Evolutionary conservation across 1,139 yeast genomes (phyloP).

Genomic region (Kurtzmaniella natalensis): DNA sequence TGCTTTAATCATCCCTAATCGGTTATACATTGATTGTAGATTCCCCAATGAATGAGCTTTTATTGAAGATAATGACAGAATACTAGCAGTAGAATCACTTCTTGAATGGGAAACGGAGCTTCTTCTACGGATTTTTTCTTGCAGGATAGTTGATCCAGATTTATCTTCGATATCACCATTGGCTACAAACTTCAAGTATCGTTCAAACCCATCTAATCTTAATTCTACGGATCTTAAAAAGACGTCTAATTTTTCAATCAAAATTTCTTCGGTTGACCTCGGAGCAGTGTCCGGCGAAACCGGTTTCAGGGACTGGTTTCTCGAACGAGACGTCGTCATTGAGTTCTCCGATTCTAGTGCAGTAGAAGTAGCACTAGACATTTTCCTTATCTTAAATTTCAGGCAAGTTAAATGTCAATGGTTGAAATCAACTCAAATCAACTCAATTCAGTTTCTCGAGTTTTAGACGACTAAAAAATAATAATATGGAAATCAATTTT

Average conservation of each 20-base stretch:
- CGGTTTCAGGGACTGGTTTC: neutral
- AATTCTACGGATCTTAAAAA: slow-evolving; percentile 53
- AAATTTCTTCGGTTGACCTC: slow-evolving; percentile 39
- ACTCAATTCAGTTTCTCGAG: no score
- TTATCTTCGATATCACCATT: slow-evolving; percentile 15
- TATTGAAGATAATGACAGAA: slow-evolving; percentile 23
- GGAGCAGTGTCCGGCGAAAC: neutral
- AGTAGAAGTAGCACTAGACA: neutral
- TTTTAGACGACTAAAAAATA: no score
- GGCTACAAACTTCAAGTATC: slow-evolving; percentile 35
- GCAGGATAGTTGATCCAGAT: slow-evolving; percentile 9
- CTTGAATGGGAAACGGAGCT: slow-evolving; percentile 9
- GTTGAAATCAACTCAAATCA: no score
- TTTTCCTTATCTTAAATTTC: no score
- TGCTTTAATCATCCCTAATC: slow-evolving; percentile 38
- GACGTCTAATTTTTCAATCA: slow-evolving; percentile 48
- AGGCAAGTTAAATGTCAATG: no score
- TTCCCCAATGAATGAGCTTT: slow-evolving; percentile 30
- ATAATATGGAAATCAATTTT: no score
- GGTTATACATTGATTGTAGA: slow-evolving; percentile 38
- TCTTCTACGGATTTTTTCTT: neutral
- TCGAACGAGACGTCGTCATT: neutral
- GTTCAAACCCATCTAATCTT: slow-evolving; percentile 48
- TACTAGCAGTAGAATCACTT: slow-evolving; percentile 24
- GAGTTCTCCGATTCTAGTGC: neutral